Conservation (phyloP, 2,329 filamentous ascomycete species). For the Colletotrichum orchidophilum region DNA sequence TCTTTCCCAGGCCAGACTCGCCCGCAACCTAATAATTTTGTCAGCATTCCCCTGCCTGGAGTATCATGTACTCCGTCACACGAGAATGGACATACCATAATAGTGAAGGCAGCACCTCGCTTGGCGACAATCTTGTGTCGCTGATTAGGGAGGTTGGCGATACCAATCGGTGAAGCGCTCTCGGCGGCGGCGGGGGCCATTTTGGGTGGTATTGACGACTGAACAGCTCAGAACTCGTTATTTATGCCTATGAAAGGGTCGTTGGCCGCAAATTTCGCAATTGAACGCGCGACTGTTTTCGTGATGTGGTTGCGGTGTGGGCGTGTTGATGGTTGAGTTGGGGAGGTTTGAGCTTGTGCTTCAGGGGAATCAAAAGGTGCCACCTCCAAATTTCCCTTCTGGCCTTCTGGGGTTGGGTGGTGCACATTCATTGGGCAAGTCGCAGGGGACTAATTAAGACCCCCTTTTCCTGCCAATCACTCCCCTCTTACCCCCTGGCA, state of each 20-base stretch:
- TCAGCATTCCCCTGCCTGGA: neutral
- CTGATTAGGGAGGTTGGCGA: constrained; percentile 79
- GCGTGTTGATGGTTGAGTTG: constrained; percentile 33
- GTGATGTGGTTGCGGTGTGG: constrained; percentile 34
- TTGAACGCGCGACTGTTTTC: constrained; percentile 32
- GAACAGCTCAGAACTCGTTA: constrained; percentile 33
- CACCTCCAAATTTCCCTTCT: constrained; percentile 36
- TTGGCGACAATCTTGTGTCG: constrained; percentile 79
- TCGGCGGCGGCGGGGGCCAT: constrained; percentile 68
- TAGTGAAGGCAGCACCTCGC: constrained; percentile 97
- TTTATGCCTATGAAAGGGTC: constrained; percentile 20
- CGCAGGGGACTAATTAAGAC: constrained; percentile 34
- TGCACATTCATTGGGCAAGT: constrained; percentile 30
- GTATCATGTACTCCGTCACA: neutral
- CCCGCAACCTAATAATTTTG: constrained; percentile 79
- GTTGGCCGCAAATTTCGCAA: constrained; percentile 24
- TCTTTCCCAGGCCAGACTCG: constrained; percentile 98
- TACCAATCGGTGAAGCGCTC: constrained; percentile 75
- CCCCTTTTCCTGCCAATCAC: constrained; percentile 36
- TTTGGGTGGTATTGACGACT: constrained; percentile 43
- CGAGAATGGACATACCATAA: constrained; percentile 78
- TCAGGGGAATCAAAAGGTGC: constrained; percentile 38
- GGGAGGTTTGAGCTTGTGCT: constrained; percentile 36
- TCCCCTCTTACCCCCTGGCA: constrained; percentile 26
- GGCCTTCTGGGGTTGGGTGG: constrained; percentile 29